These are phyloP conservation scores for Myrica gale DNA, from an alignment of 306 rosid genomes.

Conservation along the genomic window DNA sequence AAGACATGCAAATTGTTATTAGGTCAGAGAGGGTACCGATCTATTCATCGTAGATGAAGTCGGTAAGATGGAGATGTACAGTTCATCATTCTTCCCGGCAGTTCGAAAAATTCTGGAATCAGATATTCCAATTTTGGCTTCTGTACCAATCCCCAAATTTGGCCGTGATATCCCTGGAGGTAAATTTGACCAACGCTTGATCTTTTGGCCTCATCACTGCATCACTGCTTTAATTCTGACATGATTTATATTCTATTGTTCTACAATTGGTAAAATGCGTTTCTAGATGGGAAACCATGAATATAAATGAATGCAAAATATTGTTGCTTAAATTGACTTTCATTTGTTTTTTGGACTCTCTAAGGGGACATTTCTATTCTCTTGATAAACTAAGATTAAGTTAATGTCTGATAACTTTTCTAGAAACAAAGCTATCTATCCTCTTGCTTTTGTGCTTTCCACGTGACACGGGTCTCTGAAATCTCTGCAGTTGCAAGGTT, in stretches of 20 bases:
- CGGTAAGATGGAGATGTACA: slow-evolving; percentile 86
- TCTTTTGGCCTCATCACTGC: background rate
- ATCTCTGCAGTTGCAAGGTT: slow-evolving; percentile 68
- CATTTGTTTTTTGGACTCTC: background rate
- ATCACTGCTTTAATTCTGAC: no score
- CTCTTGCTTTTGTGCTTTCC: slow-evolving; percentile 15
- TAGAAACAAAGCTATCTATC: background rate
- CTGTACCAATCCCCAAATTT: slow-evolving; percentile 69
- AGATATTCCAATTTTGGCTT: slow-evolving; percentile 67
- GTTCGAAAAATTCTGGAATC: slow-evolving; percentile 72
- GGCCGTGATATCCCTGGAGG: slow-evolving; percentile 85
- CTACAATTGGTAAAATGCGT: background rate
- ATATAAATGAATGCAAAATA: background rate
- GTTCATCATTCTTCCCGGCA: slow-evolving; percentile 82
- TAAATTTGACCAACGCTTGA: slow-evolving; percentile 9
- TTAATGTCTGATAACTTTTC: background rate
- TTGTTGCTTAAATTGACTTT: background rate
- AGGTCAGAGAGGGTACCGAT: slow-evolving; percentile 72
- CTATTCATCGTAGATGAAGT: slow-evolving; percentile 81
- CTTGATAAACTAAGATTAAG: background rate
- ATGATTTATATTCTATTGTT: background rate
- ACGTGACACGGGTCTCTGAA: slow-evolving; percentile 18
- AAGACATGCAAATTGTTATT: slow-evolving; percentile 12
- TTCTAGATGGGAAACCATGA: background rate
- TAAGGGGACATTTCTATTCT: background rate